phyloP scores from a whole-genome alignment of 1,284 basidiomycete species.

The Cerrena zonata region DNA sequence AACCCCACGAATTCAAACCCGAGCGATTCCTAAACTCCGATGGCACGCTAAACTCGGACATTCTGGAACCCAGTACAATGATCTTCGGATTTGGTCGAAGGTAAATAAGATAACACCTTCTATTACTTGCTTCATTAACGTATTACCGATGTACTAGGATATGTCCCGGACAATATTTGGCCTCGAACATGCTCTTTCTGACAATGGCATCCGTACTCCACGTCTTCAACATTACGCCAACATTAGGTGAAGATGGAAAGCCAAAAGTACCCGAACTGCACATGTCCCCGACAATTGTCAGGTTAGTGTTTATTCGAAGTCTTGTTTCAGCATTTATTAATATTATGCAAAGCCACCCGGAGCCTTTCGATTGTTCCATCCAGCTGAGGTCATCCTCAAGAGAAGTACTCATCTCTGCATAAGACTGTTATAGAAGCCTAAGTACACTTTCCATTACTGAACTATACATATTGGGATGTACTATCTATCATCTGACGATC shows the following conservation, averaged over 20 bases:
- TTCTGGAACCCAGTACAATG: constrained; percentile 10
- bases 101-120: constrained; percentile 1
- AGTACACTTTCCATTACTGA: too few relatives aligned
- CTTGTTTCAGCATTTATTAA: too few relatives aligned
- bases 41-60: constrained; percentile 9
- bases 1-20: constrained; percentile 14
- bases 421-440: too few relatives aligned
- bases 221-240: not conserved
- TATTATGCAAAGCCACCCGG: not conserved
- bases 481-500: too few relatives aligned
- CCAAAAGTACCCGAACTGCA: too few relatives aligned
- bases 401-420: too few relatives aligned
- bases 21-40: constrained; percentile 18
- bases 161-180: not conserved
- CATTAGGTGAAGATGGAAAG: not conserved
- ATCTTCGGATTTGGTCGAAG: constrained; percentile 20
- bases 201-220: not conserved
- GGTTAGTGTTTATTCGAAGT: too few relatives aligned
- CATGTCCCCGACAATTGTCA: too few relatives aligned
- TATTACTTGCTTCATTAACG: not conserved
- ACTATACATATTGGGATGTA: too few relatives aligned
- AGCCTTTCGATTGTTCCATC: not conserved
- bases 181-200: not conserved
- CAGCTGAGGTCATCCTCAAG: too few relatives aligned
- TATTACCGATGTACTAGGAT: not conserved